Percentiles rank a stretch among this genome's conserved stretches.
phyloP scores from a whole-genome alignment of 768 basidiomycete species.

The Jaapia argillacea region DNA sequence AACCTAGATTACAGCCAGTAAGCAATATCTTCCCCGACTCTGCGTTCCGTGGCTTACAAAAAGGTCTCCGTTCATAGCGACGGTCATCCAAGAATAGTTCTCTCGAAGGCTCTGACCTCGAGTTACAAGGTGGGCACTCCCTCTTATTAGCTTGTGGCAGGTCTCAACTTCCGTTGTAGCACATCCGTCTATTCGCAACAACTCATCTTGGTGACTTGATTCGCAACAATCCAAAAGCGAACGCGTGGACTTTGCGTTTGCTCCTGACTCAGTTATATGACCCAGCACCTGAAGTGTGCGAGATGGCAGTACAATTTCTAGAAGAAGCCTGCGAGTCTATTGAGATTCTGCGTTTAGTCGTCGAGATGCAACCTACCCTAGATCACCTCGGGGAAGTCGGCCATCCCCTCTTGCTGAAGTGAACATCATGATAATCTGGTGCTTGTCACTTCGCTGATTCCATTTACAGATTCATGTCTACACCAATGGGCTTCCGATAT shows the following conservation, averaged over 20 bases:
- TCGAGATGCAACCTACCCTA: conserved; percentile 89
- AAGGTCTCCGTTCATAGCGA: conserved; percentile 41
- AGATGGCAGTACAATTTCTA: conserved; percentile 80
- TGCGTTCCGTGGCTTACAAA: background rate
- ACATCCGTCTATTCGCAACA: conserved; percentile 83
- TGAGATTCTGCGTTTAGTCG: conserved; percentile 79
- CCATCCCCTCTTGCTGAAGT: conserved; percentile 83
- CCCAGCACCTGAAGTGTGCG: conserved; percentile 80
- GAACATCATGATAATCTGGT: conserved; percentile 14
- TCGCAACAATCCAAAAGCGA: conserved; percentile 48
- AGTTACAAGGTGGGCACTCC: conserved; percentile 81
- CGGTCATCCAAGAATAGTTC: conserved; percentile 86
- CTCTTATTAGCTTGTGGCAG: conserved; percentile 8
- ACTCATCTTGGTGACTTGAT: conserved; percentile 78
- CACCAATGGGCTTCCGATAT: conserved; percentile 86
- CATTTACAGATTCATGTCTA: conserved; percentile 77
- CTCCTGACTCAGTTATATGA: conserved; percentile 96
- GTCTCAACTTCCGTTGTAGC: conserved; percentile 37
- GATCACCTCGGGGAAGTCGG: conserved; percentile 94
- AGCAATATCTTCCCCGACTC: conserved; percentile 16
- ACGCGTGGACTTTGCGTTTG: conserved; percentile 83
- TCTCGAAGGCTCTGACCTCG: conserved; percentile 92
- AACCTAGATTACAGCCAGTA: conserved; percentile 87
- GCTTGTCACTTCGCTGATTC: background rate
- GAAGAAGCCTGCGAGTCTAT: conserved; percentile 84